A percentile compares a stretch with the other conserved stretches of the same genome.
These are phyloP conservation scores for Tolypocladium ovalisporum DNA, from an alignment of 2,329 filamentous ascomycete species.

Conservation along the genomic window DNA sequence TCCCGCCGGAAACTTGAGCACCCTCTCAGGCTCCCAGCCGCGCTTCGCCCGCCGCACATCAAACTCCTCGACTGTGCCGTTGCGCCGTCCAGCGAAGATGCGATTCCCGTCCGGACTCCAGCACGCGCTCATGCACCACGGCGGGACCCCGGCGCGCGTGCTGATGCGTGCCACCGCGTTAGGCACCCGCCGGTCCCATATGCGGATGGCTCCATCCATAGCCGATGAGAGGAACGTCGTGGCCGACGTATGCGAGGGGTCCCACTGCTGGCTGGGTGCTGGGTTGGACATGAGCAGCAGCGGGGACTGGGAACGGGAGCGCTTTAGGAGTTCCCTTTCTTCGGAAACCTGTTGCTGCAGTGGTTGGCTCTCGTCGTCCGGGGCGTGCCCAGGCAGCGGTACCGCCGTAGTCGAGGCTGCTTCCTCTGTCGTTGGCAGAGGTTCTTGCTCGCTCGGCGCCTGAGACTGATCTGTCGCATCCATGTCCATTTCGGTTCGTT, in stretches of 20 bases:
- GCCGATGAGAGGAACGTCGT: constrained; percentile 81
- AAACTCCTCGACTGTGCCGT: constrained; percentile 91
- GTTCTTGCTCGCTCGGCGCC: neutral
- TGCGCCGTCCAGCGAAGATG: constrained; percentile 85
- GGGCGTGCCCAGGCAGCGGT: neutral
- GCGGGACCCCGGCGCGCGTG: constrained; percentile 65
- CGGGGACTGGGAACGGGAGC: constrained; percentile 11
- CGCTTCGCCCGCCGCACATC: constrained; percentile 63
- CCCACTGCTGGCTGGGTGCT: constrained; percentile 27
- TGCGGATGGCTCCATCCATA: constrained; percentile 76
- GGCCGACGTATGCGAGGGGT: constrained; percentile 52
- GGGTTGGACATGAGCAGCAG: constrained; percentile 10
- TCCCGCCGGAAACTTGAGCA: constrained; percentile 79
- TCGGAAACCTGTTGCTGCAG: constrained; percentile 1
- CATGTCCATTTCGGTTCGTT: constrained; percentile 6
- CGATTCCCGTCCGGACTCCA: constrained; percentile 95
- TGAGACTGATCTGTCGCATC: neutral
- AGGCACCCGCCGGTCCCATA: constrained; percentile 79
- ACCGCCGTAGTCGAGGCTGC: neutral
- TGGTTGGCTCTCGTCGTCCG: neutral
- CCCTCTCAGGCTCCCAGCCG: constrained; percentile 62
- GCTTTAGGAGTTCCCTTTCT: constrained; percentile 6
- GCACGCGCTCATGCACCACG: constrained; percentile 95
- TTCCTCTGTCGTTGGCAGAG: neutral
- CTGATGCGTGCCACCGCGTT: constrained; percentile 70